These are phyloP conservation scores for Phytophthora cajani DNA, from an alignment of 352 stramenopile genomes.

Conservation along the genomic window DNA sequence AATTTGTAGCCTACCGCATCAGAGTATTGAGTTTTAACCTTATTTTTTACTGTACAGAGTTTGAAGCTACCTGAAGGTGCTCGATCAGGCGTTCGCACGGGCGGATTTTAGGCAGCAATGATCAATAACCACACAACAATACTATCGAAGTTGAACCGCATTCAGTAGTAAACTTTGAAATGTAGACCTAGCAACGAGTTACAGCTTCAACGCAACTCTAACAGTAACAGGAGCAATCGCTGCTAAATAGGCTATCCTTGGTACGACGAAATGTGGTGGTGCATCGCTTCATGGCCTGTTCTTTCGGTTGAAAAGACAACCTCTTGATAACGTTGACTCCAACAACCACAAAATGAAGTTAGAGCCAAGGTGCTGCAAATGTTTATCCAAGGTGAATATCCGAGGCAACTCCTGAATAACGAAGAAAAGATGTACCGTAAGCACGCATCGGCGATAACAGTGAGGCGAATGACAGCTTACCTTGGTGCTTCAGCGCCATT, in stretches of 20 bases:
- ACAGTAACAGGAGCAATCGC: too few relatives aligned
- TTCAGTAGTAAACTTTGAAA: too few relatives aligned
- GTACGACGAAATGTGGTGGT: too few relatives aligned
- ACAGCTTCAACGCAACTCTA: too few relatives aligned
- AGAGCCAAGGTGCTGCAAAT: too few relatives aligned
- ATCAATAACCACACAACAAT: neutral
- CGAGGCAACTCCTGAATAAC: neutral
- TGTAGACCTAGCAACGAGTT: too few relatives aligned
- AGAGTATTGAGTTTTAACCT: neutral
- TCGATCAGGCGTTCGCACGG: slow-evolving; percentile 26
- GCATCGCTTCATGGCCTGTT: too few relatives aligned
- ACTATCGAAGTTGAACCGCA: neutral
- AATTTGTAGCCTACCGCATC: neutral
- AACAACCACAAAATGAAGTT: too few relatives aligned
- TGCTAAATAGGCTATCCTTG: too few relatives aligned
- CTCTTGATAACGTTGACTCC: too few relatives aligned
- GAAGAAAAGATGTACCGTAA: neutral
- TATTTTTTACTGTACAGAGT: neutral
- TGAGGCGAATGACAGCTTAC: neutral
- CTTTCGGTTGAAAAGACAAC: too few relatives aligned
- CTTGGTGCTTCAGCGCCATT: neutral
- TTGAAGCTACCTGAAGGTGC: slow-evolving; percentile 9
- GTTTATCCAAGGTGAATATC: neutral
- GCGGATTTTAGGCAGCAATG: slow-evolving; percentile 22
- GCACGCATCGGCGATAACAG: neutral